Base-by-base conservation (phyloP, 1,284 basidiomycete species). In the Moesziomyces parantarcticus region DNA sequence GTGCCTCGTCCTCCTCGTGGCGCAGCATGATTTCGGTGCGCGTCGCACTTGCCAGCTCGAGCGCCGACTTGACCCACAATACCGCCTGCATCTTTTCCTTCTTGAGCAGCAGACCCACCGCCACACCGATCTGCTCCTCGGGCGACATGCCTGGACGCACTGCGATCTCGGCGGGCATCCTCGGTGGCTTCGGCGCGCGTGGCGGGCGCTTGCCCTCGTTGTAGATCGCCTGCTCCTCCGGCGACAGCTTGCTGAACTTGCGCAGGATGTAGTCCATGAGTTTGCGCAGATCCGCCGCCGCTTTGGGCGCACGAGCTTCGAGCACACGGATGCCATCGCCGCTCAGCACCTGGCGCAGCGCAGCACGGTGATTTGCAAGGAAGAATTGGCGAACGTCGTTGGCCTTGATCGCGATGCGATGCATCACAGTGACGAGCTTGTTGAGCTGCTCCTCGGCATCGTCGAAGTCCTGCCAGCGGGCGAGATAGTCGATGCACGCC, bases 371-470 rank as follows among this genome's bases (percentile, higher is more conserved):
- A 22, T 58, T 45, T 8, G 39, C 62, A 13, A 73, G 58, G 50
- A 80, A 83, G 50, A 83, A 83, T 5, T 77, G 57, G 5, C 61
- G 65, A 13, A 60, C 64, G 42, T 76, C 69, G 49, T 57, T 60
- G 48, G 76, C 78, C 48, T 80, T 79, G 69, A 83, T 71, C 4
- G 75, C 72, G 23, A 82, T 58, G 6, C 82, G 68, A 49, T 83
- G 80, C 65, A 80, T 76, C 36, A 83, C 76, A 1, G 67, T 60
- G 3, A 79, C 78, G 7, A 83, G 77, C 47, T 59, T 67, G 45
- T 53, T 59, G 20, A 83, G 75, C 53, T 82, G 77, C 21, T 74
- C 75, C 11, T 68, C 58, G 41, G 69, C 58, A 18, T 66, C 62
- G 13, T 55, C 36, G 57, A 63, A 79, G 42, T 83, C 81, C 26